Conservation (phyloP, 192 early-diverging fungal species). For the Allomyces macrogynus region DNA sequence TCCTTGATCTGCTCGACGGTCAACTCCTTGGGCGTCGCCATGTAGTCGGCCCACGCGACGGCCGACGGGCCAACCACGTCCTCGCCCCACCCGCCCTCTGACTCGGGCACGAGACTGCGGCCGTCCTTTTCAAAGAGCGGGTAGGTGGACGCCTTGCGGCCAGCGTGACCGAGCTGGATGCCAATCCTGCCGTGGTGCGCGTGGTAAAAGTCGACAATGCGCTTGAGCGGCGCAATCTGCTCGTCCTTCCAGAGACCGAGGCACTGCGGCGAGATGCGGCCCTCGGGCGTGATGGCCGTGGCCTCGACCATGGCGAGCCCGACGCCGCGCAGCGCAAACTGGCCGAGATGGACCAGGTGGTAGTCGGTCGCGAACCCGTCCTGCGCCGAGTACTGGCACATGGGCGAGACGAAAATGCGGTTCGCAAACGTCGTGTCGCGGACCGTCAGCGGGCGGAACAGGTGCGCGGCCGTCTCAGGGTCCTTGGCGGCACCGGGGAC, state of each 20-base stretch:
- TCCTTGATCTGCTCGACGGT: conserved; percentile 43
- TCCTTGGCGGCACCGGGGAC: conserved; percentile 1
- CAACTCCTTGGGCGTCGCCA: conserved; percentile 30
- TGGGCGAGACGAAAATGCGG: conserved; percentile 55
- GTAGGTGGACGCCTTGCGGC: conserved; percentile 44
- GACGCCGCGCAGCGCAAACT: conserved; percentile 53
- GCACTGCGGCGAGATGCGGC: conserved; percentile 61
- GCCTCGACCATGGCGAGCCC: conserved; percentile 67
- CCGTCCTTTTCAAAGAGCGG: conserved; percentile 6
- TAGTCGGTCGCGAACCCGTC: conserved; percentile 48
- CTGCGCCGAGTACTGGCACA: conserved; percentile 61
- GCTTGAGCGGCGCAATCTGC: conserved; percentile 38
- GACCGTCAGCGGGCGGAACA: conserved; percentile 49
- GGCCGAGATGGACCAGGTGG: conserved; percentile 38
- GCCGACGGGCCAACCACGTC: conserved; percentile 45
- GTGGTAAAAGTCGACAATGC: conserved; percentile 42
- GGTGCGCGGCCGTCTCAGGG: conserved; percentile 14
- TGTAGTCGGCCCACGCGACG: conserved; percentile 23
- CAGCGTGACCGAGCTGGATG: conserved; percentile 71
- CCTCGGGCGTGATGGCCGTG: conserved; percentile 48
- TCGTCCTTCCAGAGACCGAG: conserved; percentile 68
- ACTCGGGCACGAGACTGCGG: conserved; percentile 11
- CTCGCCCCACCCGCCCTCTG: conserved; percentile 53
- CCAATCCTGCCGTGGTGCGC: conserved; percentile 30
- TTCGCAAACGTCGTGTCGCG: conserved; percentile 51